Evolutionary conservation across 768 basidiomycete genomes (phyloP), one percentile per base, ranked within the genome.

Genomic region (Collybia mongolica): DNA sequence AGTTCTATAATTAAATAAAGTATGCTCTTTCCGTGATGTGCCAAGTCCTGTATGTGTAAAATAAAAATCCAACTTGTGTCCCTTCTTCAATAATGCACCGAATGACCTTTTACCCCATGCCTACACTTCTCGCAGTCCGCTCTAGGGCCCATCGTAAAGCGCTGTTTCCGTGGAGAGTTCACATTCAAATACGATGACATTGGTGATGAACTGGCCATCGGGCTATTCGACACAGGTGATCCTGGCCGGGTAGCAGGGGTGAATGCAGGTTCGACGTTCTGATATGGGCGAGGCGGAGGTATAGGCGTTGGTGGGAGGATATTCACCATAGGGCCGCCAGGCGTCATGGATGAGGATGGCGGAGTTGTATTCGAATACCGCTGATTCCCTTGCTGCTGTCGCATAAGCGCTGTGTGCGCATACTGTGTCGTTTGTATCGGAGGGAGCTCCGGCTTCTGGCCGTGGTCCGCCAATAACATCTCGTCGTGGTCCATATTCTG

Each of bases 91-190:
- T 60, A 73, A 67, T 90, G 88, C 65, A 83, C 79, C 68, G 77
- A 88, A 60, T 90, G 88, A 2, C 88, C 88, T 60, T 83, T 84
- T 1, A 86, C 77, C 4, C 82, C 76, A 58, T 78, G 64, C 39
- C 76, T 72, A 64, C 86, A 88, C 52, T 86, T 86, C 43, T 82
- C 67, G 58, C 86, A 88, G 59, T 84, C 86, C 2, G 77, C 70
- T 9, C 86, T 77, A 3, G 86, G 86, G 23, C 86, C 86, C 86
- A 88, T 88, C 49, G 79, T 82, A 52, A 86, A 75, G 3, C 80
- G 73, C 53, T 76, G 79, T 50, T 69, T 75, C 51, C 71, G 65
- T 2, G 64, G 52, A 7, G 65, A 53, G 6, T 54, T 23, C 22
- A 53, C 37, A 23, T 45, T 42, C 39, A 54, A 23, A 37, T 50